Base-by-base conservation (phyloP, 2,329 filamentous ascomycete genomes). In the Albophoma yamanashiensis region DNA sequence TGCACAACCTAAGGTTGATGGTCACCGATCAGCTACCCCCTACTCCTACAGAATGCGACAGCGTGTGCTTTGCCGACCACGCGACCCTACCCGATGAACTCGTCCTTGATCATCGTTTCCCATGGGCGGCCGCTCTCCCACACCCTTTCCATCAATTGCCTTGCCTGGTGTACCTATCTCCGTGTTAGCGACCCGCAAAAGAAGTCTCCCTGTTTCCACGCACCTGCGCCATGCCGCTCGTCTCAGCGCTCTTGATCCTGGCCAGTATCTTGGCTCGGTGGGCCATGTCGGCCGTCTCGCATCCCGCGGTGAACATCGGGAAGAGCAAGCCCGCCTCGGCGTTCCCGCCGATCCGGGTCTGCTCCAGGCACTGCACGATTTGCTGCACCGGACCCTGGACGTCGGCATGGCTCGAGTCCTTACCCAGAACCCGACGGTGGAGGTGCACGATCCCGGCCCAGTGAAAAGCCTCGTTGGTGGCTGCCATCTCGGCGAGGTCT, bases 241-340 rank as follows among this genome's bases (percentile, higher is more conserved):
- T 83, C 73, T 93, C 89, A 1, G 91, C 82, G 22, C 80, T 80
- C 69, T 79, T 78, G 68, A 94, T 78, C 56, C 89, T 78, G 64
- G 84, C 81, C 67, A 89, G 75, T 43, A 93, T 83, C 67, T 83
- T 79, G 31, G 75, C 74, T 57, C 85, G 78, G 65, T 88, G 82
- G 3, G 72, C 73, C 40, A 76, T 67, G 56, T 85, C 81, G 59
- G 75, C 75, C 1, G 86, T 84, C 70, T 94, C 89, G 64, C 89
- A 92, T 0, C 90, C 91, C 1, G 90, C 90, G 1, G 89, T 89
- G 71, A 94, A 94, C 74, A 94, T 85, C 0, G 91, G 90, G 64
- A 94, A 92, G 45, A 94, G 71, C 22, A 90, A 75, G 67, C 89
- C 91, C 11, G 84, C 86, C 71, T 93, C 90, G 0, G 89, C 89